Conservation (phyloP, 495 filamentous ascomycete species). For the Penicillium manginii region DNA sequence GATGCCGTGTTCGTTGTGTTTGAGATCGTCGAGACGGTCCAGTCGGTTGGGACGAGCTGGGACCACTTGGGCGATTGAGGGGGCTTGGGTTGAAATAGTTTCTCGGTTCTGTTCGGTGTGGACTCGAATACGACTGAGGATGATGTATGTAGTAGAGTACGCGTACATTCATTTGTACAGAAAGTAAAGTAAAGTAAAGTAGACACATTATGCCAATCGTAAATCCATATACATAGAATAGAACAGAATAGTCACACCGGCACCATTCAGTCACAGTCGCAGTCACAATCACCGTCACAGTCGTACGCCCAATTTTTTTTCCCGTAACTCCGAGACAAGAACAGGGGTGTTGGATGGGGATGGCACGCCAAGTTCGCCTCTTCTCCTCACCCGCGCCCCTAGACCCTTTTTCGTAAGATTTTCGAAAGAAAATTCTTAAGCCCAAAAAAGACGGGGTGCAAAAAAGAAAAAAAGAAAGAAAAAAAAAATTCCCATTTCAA, state of each 20-base stretch:
- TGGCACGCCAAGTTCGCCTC: not conserved
- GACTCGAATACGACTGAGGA: too few species aligned
- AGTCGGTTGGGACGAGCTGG: not conserved
- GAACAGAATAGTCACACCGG: too few species aligned
- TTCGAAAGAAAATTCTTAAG: too few species aligned
- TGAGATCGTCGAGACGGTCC: not conserved
- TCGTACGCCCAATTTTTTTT: not conserved
- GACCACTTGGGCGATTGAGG: too few species aligned
- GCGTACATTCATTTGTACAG: too few species aligned
- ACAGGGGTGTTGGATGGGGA: not conserved
- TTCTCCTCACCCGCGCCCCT: not conserved
- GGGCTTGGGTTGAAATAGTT: too few species aligned
- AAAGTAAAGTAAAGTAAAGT: too few species aligned
- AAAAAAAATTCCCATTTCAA: not conserved
- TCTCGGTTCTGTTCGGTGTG: too few species aligned
- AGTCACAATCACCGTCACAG: not conserved
- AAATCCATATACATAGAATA: too few species aligned
- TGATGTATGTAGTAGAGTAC: too few species aligned
- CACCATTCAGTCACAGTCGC: not conserved
- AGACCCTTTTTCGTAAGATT: not conserved
- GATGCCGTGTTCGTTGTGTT: constrained; percentile 1
- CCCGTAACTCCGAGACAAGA: constrained; percentile 3
- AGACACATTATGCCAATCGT: too few species aligned
- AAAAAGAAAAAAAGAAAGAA: not conserved
- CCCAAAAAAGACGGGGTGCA: too few species aligned